Evolutionary conservation across 441 rosid genomes (phyloP).

Genomic region (Adansonia rubrostipa): DNA sequence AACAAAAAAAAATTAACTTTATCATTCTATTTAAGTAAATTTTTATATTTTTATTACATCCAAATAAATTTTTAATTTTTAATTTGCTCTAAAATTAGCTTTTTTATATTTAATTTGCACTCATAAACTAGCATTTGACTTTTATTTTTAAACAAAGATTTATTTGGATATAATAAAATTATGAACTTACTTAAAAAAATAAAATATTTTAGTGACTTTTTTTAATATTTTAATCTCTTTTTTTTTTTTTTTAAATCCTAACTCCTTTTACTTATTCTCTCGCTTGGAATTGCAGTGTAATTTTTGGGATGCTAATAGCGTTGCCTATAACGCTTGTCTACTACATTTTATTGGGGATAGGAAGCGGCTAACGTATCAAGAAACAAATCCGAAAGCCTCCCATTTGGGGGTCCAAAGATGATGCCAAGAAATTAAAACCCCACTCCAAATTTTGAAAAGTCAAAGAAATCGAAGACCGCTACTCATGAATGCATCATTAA

Average conservation of each 20-base stretch:
- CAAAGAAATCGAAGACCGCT: neutral
- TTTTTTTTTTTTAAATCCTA: neutral
- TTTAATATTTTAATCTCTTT: too few species aligned
- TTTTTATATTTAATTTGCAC: too few species aligned
- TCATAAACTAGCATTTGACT: too few species aligned
- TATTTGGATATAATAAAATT: too few species aligned
- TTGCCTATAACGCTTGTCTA: slow-evolving; percentile 77
- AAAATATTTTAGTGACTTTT: too few species aligned
- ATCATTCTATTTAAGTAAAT: too few species aligned
- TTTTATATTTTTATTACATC: too few species aligned
- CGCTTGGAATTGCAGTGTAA: slow-evolving; percentile 48
- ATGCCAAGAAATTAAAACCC: slow-evolving; percentile 9
- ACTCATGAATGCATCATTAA: neutral
- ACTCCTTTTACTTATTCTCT: neutral
- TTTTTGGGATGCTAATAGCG: slow-evolving; percentile 81
- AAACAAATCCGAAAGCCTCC: neutral
- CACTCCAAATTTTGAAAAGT: slow-evolving; percentile 8
- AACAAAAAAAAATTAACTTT: too few species aligned
- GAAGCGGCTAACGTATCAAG: slow-evolving; percentile 22
- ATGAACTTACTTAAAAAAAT: too few species aligned
- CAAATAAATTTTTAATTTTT: too few species aligned
- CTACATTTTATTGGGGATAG: slow-evolving; percentile 71
- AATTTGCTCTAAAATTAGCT: too few species aligned
- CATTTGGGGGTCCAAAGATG: slow-evolving; percentile 7
- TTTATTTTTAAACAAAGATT: too few species aligned